Conservation (phyloP, 768 basidiomycete species). For the Psilocybe azurescens region DNA sequence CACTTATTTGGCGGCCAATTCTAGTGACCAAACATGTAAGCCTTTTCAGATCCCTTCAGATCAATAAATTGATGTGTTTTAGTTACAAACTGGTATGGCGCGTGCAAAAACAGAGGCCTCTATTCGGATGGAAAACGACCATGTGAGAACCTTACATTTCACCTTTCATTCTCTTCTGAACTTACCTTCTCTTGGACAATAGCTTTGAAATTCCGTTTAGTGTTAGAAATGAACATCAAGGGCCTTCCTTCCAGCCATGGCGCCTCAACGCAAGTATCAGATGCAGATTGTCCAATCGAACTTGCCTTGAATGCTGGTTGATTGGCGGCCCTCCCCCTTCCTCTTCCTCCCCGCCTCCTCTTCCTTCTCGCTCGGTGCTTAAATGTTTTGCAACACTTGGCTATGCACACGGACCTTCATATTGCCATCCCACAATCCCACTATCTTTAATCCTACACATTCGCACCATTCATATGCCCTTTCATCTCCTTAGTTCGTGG, state of each 20-base stretch:
- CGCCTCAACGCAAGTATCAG: slow-evolving; percentile 60
- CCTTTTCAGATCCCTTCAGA: slow-evolving; percentile 14
- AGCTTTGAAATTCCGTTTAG: slow-evolving; percentile 69
- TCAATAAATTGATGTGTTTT: slow-evolving; percentile 1
- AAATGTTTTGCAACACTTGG: slow-evolving; percentile 7
- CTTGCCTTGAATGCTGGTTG: slow-evolving; percentile 57
- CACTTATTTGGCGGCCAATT: slow-evolving; percentile 79
- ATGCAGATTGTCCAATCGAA: slow-evolving; percentile 75
- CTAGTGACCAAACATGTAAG: slow-evolving; percentile 84
- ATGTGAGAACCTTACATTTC: slow-evolving; percentile 47
- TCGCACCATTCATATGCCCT: slow-evolving; percentile 5
- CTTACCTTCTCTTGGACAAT: slow-evolving; percentile 26
- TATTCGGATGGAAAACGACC: slow-evolving; percentile 57
- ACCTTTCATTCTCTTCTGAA: background rate
- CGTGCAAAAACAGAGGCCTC: slow-evolving; percentile 66
- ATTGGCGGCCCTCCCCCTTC: slow-evolving; percentile 2
- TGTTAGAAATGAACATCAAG: slow-evolving; percentile 68
- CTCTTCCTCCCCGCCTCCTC: background rate
- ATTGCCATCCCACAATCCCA: background rate
- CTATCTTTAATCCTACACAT: slow-evolving; percentile 15
- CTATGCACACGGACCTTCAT: slow-evolving; percentile 19
- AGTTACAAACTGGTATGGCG: slow-evolving; percentile 82
- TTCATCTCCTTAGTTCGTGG: slow-evolving; percentile 5
- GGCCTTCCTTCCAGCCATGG: slow-evolving; percentile 63
- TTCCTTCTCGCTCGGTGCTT: slow-evolving; percentile 5